phyloP scores from a whole-genome alignment of 1,139 yeast genomes.

The Blastobotrys raffinosifermentans region DNA sequence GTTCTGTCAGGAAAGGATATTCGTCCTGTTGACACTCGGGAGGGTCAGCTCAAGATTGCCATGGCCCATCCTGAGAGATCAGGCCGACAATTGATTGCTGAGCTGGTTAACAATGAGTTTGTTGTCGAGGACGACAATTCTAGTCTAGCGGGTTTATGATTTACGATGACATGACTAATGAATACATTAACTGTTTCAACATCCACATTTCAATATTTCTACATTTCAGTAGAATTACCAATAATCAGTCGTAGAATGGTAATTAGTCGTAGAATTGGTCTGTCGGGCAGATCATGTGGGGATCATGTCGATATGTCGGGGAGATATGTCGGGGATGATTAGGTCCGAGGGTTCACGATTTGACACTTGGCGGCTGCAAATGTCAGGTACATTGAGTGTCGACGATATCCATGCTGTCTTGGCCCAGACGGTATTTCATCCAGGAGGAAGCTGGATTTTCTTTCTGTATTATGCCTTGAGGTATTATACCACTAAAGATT shows the following conservation, averaged over 20 bases:
- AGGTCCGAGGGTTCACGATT: no score
- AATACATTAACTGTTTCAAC: not conserved
- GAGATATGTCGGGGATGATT: no score
- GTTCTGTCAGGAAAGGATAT: constrained; percentile 62
- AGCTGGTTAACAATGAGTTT: constrained; percentile 32
- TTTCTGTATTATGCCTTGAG: constrained; percentile 11
- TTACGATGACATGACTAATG: no score
- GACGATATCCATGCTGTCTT: constrained; percentile 17
- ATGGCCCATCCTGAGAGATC: constrained; percentile 67
- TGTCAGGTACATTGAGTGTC: no score
- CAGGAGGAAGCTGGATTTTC: constrained; percentile 19
- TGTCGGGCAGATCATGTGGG: no score
- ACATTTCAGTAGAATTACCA: no score
- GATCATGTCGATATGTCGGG: no score
- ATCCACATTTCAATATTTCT: no score
- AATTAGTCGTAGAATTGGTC: no score
- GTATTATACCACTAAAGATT: not conserved
- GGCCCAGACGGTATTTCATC: constrained; percentile 18
- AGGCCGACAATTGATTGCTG: constrained; percentile 53
- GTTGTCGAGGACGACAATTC: constrained; percentile 29
- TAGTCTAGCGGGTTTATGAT: constrained; percentile 26
- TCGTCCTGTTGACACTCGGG: constrained; percentile 43
- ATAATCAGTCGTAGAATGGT: no score
- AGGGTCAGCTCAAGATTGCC: constrained; percentile 44
- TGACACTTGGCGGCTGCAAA: no score